Percentiles rank a stretch among this genome's conserved stretches.
phyloP scores from a whole-genome alignment of 164 flowering plant genomes.

The Annona squamosa region DNA sequence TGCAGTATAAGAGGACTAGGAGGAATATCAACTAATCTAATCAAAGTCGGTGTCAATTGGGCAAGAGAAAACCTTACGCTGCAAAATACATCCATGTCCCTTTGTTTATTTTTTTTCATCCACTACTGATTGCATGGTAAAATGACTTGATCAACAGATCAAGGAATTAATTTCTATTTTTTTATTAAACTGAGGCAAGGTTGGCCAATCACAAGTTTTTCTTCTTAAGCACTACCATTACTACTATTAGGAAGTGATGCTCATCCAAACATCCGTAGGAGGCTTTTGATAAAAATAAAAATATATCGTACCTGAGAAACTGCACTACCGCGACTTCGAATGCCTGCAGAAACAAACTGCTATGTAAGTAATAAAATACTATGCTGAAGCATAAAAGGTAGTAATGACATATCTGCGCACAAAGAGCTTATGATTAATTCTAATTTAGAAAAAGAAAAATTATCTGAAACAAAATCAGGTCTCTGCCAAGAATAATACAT shows the following conservation, averaged over 20 bases:
- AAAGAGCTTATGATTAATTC: neutral
- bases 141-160: no score
- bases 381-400: neutral
- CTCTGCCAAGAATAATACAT: neutral
- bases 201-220: no score
- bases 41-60: no score
- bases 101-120: no score
- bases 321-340: slow-evolving; percentile 34
- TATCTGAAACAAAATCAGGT: neutral
- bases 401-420: neutral
- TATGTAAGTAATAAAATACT: neutral
- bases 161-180: no score
- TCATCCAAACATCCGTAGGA: neutral
- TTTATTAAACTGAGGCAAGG: no score
- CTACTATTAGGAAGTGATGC: neutral
- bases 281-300: slow-evolving; percentile 1
- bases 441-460: neutral
- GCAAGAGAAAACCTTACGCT: no score
- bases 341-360: slow-evolving; percentile 35
- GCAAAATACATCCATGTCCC: no score
- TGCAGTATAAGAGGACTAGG: no score
- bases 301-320: slow-evolving; percentile 49
- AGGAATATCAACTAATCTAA: no score
- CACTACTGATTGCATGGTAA: no score
- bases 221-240: no score